These are phyloP conservation scores for Sophora flavescens DNA, from an alignment of 306 rosid genomes.

Conservation along the genomic window DNA sequence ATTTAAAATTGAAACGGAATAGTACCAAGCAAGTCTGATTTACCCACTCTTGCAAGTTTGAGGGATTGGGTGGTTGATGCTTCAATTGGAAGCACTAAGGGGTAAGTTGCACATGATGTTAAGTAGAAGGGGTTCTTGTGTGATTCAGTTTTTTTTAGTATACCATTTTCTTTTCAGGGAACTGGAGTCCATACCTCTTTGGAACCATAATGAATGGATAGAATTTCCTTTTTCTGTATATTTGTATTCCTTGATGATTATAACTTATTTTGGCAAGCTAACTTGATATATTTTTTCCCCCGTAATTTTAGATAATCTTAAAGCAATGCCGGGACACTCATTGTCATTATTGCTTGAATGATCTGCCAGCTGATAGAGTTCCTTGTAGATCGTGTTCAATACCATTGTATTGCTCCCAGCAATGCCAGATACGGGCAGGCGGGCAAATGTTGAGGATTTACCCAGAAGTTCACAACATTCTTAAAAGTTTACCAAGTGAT, in stretches of 20 bases:
- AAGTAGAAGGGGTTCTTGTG: not conserved
- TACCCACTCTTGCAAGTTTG: slow-evolving; percentile 28
- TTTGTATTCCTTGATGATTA: slow-evolving; percentile 24
- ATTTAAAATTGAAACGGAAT: not conserved
- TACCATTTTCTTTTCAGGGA: slow-evolving; percentile 23
- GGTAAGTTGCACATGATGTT: slow-evolving; percentile 3
- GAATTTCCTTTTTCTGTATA: not conserved
- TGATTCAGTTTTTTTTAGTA: not conserved
- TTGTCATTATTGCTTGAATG: slow-evolving; percentile 92
- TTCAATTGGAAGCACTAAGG: slow-evolving; percentile 26
- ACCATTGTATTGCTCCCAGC: slow-evolving; percentile 80
- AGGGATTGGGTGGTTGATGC: slow-evolving; percentile 29
- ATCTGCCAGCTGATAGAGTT: slow-evolving; percentile 81
- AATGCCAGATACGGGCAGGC: slow-evolving; percentile 75
- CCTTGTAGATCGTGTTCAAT: slow-evolving; percentile 85
- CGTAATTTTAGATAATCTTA: slow-evolving; percentile 63
- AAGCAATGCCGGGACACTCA: slow-evolving; percentile 86
- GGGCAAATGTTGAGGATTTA: slow-evolving; percentile 50
- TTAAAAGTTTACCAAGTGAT: slow-evolving; percentile 53
- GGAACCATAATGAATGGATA: slow-evolving; percentile 19
- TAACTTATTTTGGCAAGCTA: slow-evolving; percentile 32
- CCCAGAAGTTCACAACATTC: slow-evolving; percentile 48
- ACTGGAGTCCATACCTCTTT: slow-evolving; percentile 6
- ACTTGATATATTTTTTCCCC: not conserved
- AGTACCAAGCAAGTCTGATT: slow-evolving; percentile 11